Percentiles rank a stretch among this genome's conserved stretches.
Conservation (phyloP, 441 rosid genomes). For the Jatropha podagrica region DNA sequence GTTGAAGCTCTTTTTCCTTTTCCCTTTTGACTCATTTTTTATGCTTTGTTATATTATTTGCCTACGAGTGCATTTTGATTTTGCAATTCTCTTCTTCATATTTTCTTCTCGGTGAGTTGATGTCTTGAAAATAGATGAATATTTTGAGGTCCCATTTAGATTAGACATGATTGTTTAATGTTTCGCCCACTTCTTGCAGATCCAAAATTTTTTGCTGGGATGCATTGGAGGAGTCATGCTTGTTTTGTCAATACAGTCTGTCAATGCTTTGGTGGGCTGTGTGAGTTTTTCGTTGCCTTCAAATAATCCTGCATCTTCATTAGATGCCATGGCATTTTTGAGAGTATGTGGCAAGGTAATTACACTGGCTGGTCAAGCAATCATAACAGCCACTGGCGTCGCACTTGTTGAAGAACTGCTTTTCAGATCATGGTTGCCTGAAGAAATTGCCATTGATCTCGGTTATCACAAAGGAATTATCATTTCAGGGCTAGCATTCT, state of each 20-base stretch:
- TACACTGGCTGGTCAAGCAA: conserved; percentile 52
- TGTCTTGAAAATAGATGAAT: conserved; percentile 3
- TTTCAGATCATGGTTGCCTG: conserved; percentile 88
- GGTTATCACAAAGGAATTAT: conserved; percentile 79
- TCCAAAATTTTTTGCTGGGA: conserved; percentile 56
- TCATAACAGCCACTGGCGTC: conserved; percentile 58
- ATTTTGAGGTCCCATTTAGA: conserved; percentile 5
- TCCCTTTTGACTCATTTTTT: neutral
- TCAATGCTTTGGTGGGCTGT: conserved; percentile 64
- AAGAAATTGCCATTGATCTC: conserved; percentile 77
- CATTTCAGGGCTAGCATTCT: conserved; percentile 72
- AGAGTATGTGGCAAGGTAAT: conserved; percentile 44
- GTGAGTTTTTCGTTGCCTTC: conserved; percentile 64
- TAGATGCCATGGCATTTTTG: conserved; percentile 42
- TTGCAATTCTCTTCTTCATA: neutral
- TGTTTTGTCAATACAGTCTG: conserved; percentile 57
- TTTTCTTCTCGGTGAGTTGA: neutral
- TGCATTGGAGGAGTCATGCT: conserved; percentile 71
- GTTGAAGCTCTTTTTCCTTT: neutral
- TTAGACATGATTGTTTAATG: conserved; percentile 10
- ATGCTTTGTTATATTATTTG: too few relatives aligned
- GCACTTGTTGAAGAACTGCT: conserved; percentile 86
- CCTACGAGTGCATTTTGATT: too few relatives aligned
- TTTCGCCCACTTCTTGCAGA: conserved; percentile 47
- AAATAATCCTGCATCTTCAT: conserved; percentile 44